phyloP scores from a whole-genome alignment of 331 rosid genomes.

The Acacia pycnantha region DNA sequence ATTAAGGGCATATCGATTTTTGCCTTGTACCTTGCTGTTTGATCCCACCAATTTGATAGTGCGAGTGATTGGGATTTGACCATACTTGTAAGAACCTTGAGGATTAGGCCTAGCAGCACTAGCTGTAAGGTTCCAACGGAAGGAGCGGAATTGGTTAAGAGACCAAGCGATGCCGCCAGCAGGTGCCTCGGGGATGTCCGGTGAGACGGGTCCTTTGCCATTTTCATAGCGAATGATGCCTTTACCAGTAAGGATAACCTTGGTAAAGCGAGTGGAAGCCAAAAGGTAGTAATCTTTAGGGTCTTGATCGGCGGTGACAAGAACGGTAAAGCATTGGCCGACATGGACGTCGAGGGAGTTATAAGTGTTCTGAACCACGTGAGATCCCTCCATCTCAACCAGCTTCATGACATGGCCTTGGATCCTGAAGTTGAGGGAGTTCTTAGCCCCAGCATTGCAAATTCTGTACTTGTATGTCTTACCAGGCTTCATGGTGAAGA shows the following conservation, averaged over 20 bases:
- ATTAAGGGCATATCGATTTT: not conserved
- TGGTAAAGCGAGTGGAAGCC: not conserved
- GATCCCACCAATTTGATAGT: not conserved
- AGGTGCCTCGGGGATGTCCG: not conserved
- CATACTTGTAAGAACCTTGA: not conserved
- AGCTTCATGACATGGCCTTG: not conserved
- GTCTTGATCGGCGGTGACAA: not conserved
- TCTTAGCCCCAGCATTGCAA: not conserved
- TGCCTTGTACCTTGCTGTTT: not conserved
- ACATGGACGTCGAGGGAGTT: not conserved
- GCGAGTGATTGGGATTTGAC: not conserved
- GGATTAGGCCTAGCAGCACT: slow-evolving; percentile 10
- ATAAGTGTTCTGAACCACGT: not conserved
- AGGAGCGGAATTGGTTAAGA: not conserved
- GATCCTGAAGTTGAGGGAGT: not conserved
- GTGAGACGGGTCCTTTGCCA: not conserved
- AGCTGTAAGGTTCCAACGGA: not conserved
- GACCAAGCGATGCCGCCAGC: not conserved
- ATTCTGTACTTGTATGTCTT: slow-evolving; percentile 3
- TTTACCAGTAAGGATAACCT: not conserved
- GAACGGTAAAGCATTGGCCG: not conserved
- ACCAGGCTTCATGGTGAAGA: slow-evolving; percentile 4
- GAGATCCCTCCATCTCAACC: not conserved
- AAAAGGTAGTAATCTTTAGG: not conserved
- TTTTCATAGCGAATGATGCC: not conserved